Percentiles rank a stretch among this genome's conserved stretches.
phyloP scores from a whole-genome alignment of 2,329 filamentous ascomycete species.

The Cladosporium sp. region DNA sequence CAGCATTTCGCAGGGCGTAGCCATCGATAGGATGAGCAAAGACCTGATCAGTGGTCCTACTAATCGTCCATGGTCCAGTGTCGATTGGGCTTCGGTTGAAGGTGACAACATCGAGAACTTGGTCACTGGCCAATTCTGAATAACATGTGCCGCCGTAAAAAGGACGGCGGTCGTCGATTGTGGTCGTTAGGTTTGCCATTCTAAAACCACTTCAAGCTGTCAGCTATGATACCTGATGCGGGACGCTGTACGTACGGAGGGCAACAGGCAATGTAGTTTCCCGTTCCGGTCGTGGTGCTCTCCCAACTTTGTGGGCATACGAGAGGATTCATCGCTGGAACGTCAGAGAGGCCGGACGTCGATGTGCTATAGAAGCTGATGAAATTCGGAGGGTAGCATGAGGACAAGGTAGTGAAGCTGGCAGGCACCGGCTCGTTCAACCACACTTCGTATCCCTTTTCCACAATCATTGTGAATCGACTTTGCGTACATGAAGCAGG shows the following conservation, averaged over 20 bases:
- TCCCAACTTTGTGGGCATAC: constrained; percentile 15
- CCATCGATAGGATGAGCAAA: constrained; percentile 18
- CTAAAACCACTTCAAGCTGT: no score
- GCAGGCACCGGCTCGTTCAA: constrained; percentile 15
- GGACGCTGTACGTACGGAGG: constrained; percentile 18
- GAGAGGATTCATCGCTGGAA: constrained; percentile 15
- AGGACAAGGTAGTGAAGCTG: constrained; percentile 10
- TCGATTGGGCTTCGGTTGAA: constrained; percentile 15
- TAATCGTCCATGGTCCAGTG: constrained; percentile 12
- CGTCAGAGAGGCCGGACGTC: constrained; percentile 5
- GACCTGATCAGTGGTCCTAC: constrained; percentile 7
- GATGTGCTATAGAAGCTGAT: constrained; percentile 12
- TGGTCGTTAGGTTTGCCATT: no score
- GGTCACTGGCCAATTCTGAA: constrained; percentile 8
- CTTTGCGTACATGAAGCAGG: neutral
- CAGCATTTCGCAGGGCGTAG: constrained; percentile 10
- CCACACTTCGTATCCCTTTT: constrained; percentile 10
- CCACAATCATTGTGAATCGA: neutral
- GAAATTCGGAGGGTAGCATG: constrained; percentile 15
- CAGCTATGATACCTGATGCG: no score
- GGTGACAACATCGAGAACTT: constrained; percentile 12
- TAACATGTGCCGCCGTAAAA: constrained; percentile 18
- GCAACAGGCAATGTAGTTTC: constrained; percentile 18
- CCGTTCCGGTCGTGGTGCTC: constrained; percentile 15
- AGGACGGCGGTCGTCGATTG: constrained; percentile 14